Conservation (phyloP, 2,329 filamentous ascomycete genomes). For the Leptoxyphium fumago region DNA sequence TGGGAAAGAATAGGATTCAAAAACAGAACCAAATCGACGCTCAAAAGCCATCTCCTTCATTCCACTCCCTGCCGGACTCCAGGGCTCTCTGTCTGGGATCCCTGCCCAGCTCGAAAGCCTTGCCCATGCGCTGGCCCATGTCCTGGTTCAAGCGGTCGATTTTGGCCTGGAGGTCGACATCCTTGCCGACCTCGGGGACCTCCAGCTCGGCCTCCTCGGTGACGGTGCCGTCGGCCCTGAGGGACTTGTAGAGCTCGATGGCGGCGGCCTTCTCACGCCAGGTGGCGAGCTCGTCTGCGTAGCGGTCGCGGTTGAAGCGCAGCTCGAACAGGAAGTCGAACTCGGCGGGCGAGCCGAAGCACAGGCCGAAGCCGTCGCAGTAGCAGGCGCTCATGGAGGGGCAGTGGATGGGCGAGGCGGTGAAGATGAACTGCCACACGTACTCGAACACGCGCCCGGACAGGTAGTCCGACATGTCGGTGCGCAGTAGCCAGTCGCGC, state of each 20-base stretch:
- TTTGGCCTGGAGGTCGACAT: conserved; percentile 27
- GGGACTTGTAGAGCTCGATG: conserved; percentile 22
- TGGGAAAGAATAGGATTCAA: no score
- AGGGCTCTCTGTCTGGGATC: conserved; percentile 36
- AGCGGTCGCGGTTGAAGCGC: conserved; percentile 26
- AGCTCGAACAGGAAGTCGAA: conserved; percentile 36
- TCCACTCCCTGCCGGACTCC: conserved; percentile 40
- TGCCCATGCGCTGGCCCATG: conserved; percentile 26
- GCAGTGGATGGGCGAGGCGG: conserved; percentile 34
- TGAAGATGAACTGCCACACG: conserved; percentile 49
- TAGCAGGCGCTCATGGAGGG: conserved; percentile 43
- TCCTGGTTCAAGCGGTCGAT: conserved; percentile 30
- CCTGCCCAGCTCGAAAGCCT: conserved; percentile 36
- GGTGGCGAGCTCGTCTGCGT: conserved; percentile 26
- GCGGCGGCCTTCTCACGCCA: conserved; percentile 27
- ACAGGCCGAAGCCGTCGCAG: conserved; percentile 49
- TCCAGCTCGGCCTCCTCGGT: conserved; percentile 23
- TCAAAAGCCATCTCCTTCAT: conserved; percentile 41
- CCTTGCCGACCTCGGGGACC: conserved; percentile 27
- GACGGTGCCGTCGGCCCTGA: conserved; percentile 24
- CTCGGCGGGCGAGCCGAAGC: conserved; percentile 38
- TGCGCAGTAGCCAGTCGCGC: conserved; percentile 47
- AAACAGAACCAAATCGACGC: no score
- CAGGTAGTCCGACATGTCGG: conserved; percentile 39
- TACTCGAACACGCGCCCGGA: conserved; percentile 49